Evolutionary conservation across 2,329 filamentous ascomycete species (phyloP).

Genomic region (Cladosporium sp.): DNA sequence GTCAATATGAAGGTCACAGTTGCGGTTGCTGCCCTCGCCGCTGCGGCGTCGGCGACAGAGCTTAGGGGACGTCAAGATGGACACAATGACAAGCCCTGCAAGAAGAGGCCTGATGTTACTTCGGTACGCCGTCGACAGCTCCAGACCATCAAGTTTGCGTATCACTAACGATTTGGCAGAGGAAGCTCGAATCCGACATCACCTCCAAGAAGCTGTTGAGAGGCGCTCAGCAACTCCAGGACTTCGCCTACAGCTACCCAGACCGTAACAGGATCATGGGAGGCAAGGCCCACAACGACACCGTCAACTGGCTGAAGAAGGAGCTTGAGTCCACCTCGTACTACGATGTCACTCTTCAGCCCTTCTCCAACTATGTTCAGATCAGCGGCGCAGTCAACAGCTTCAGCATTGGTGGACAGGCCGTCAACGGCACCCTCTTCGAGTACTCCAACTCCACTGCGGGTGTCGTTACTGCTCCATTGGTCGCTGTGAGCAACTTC

Average conservation of each 20-base stretch:
- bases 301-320: slow-evolving; percentile 38
- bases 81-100: slow-evolving; percentile 14
- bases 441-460: slow-evolving; percentile 23
- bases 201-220: slow-evolving; percentile 16
- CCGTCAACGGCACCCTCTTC: slow-evolving; percentile 62
- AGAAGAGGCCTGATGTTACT: slow-evolving; percentile 13
- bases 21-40: slow-evolving; percentile 13
- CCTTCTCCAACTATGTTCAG: slow-evolving; percentile 32
- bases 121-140: not conserved
- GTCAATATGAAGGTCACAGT: slow-evolving; percentile 18
- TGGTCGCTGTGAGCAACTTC: slow-evolving; percentile 59
- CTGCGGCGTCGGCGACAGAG: slow-evolving; percentile 14
- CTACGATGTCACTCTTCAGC: slow-evolving; percentile 58
- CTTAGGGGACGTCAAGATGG: slow-evolving; percentile 10
- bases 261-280: slow-evolving; percentile 39
- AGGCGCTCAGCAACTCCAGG: slow-evolving; percentile 30
- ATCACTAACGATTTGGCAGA: not conserved
- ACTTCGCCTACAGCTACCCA: slow-evolving; percentile 37
- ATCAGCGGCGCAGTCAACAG: slow-evolving; percentile 26
- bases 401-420: slow-evolving; percentile 57
- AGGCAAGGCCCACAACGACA: slow-evolving; percentile 39
- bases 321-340: slow-evolving; percentile 51
- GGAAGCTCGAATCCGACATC: slow-evolving; percentile 18
- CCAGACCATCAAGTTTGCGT: not conserved
- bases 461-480: slow-evolving; percentile 35